A percentile compares a stretch with the other conserved stretches of the same genome.
Evolutionary conservation across 2,329 filamentous ascomycete genomes (phyloP).

Genomic region (Thielaviopsis populi): DNA sequence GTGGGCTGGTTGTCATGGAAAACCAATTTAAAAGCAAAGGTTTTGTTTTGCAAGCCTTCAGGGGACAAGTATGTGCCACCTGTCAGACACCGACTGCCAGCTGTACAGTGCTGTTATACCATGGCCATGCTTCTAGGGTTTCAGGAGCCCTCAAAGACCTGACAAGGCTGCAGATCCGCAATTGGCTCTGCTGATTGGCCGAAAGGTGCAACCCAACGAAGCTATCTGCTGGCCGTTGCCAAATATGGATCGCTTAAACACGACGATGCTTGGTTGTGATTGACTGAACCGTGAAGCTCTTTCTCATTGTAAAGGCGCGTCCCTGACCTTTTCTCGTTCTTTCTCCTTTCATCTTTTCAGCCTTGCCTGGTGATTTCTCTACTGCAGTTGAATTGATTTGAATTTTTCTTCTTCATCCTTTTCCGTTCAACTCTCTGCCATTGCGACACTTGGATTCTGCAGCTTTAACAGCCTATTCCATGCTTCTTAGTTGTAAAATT

Average conservation of each 20-base stretch:
- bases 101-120: neutral
- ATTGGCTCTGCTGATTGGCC: conserved; percentile 1
- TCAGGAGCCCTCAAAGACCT: neutral
- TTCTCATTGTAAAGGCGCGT: neutral
- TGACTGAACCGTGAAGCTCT: neutral
- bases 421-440: neutral
- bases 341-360: neutral
- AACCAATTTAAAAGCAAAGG: neutral
- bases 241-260: neutral
- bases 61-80: neutral
- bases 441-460: neutral
- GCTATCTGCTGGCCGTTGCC: neutral
- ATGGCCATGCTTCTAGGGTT: neutral
- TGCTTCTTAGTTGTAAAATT: neutral
- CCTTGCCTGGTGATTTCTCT: neutral
- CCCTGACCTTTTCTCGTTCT: neutral
- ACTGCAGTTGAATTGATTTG: neutral
- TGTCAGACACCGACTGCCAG: neutral
- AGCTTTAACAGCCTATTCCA: neutral
- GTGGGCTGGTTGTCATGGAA: conserved; percentile 5
- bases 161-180: neutral
- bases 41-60: neutral
- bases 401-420: neutral
- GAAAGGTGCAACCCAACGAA: neutral
- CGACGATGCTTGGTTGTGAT: neutral